These are phyloP conservation scores for Cerrena zonata DNA, from an alignment of 1,284 basidiomycete species.

Conservation along the genomic window DNA sequence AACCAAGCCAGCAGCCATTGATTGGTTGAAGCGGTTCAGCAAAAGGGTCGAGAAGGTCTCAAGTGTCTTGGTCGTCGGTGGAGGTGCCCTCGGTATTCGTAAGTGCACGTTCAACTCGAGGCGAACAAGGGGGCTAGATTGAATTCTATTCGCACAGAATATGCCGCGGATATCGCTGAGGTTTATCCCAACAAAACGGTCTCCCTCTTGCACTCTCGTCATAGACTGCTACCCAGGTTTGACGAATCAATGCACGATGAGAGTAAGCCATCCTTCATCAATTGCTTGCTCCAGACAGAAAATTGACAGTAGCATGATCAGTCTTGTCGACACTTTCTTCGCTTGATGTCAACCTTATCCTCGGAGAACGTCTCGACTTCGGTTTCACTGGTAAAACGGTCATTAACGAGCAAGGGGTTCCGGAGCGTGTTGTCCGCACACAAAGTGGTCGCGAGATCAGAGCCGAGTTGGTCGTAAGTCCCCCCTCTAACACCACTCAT, in stretches of 20 bases:
- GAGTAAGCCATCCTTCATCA: slow-evolving; percentile 36
- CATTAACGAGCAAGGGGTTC: slow-evolving; percentile 26
- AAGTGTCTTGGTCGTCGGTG: slow-evolving; percentile 52
- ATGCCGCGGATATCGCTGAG: slow-evolving; percentile 64
- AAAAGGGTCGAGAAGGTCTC: slow-evolving; percentile 36
- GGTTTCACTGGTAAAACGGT: slow-evolving; percentile 28
- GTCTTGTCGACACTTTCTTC: slow-evolving; percentile 40
- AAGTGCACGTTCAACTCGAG: slow-evolving; percentile 27
- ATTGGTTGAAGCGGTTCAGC: slow-evolving; percentile 45
- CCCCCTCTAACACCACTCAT: slow-evolving; percentile 1
- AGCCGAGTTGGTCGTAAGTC: slow-evolving; percentile 55
- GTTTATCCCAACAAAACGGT: slow-evolving; percentile 53
- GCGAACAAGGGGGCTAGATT: no score
- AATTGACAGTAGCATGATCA: no score
- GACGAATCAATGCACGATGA: slow-evolving; percentile 52
- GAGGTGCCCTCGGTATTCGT: slow-evolving; percentile 62
- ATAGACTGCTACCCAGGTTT: slow-evolving; percentile 54
- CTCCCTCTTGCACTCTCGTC: slow-evolving; percentile 64
- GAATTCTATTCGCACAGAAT: slow-evolving; percentile 35
- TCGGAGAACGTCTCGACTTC: slow-evolving; percentile 53
- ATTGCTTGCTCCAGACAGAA: slow-evolving; percentile 1
- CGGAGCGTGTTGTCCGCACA: slow-evolving; percentile 45
- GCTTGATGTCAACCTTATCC: slow-evolving; percentile 43
- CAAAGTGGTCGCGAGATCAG: slow-evolving; percentile 52
- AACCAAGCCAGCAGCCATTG: slow-evolving; percentile 41